Evolutionary conservation across 2,329 filamentous ascomycete species (phyloP).

Genomic region (Phialophora macrospora): DNA sequence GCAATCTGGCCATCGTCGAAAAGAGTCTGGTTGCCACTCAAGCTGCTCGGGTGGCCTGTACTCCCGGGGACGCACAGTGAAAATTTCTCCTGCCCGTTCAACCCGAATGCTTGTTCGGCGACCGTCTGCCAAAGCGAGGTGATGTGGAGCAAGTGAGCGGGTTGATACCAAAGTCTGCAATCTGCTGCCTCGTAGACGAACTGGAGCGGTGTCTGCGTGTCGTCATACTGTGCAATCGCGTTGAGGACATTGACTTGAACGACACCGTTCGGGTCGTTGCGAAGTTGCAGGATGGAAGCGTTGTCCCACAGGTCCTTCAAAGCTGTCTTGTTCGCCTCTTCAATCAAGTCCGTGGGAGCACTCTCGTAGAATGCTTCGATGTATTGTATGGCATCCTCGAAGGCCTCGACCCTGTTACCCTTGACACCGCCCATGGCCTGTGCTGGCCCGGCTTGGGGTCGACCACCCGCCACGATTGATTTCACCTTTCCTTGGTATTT

Average conservation of each 20-base stretch:
- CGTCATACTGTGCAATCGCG: slow-evolving; percentile 43
- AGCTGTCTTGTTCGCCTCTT: slow-evolving; percentile 29
- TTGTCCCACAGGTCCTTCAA: slow-evolving; percentile 29
- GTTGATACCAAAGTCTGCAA: slow-evolving; percentile 65
- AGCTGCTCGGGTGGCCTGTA: slow-evolving; percentile 25
- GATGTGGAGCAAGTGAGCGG: slow-evolving; percentile 58
- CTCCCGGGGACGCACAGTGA: slow-evolving; percentile 19
- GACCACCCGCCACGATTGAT: slow-evolving; percentile 65
- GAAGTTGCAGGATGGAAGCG: slow-evolving; percentile 13
- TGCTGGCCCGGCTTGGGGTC: slow-evolving; percentile 59
- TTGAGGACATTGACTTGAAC: slow-evolving; percentile 44
- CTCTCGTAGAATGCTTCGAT: slow-evolving; percentile 14
- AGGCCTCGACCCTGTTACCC: slow-evolving; percentile 47
- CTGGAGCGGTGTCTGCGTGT: slow-evolving; percentile 58
- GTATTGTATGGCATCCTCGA: background rate
- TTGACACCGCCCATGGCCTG: slow-evolving; percentile 69
- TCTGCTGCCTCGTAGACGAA: slow-evolving; percentile 66
- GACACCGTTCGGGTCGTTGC: slow-evolving; percentile 46
- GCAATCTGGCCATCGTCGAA: slow-evolving; percentile 19
- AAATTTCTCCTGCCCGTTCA: slow-evolving; percentile 7
- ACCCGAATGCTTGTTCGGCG: slow-evolving; percentile 45
- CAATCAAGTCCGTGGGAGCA: slow-evolving; percentile 6
- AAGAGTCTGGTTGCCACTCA: slow-evolving; percentile 32
- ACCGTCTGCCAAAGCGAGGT: slow-evolving; percentile 59
- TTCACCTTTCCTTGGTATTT: slow-evolving; percentile 60